Base-by-base conservation (phyloP, 208 protist genomes). In the Acanthamoeba castellanii region DNA sequence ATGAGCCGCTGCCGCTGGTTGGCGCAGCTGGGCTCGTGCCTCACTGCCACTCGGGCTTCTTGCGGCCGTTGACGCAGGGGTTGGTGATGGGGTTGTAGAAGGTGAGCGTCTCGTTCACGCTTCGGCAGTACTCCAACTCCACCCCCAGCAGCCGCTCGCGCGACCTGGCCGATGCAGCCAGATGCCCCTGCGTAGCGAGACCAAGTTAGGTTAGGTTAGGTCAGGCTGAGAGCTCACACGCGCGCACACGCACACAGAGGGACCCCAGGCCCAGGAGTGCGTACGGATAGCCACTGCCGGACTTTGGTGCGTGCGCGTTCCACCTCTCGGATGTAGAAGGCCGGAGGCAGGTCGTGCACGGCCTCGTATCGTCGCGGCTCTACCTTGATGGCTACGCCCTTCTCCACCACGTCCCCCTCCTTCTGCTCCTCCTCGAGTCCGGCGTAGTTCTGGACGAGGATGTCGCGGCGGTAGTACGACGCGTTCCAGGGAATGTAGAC, bases 81-180 rank as follows among this genome's bases (percentile, higher is more conserved):
- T 89, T 89, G 34, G 3, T n/a, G 30, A 3, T n/a, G 13, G 37
- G 82, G 3, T 81, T 25, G n/a, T 89, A 59, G 42, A 27, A 22
- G 82, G 22, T 59, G 45, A 89, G 82, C 27, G 82, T 89, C 50
- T 89, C 82, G 25, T 64, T 64, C 20, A 45, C 74, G 82, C 42
- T n/a, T 20, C 55, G 45, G 25, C 82, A 89, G 82, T 89, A 89
- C 45, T 89, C 82, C 27, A 89, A 47, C 14, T 89, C 45, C 82
- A 89, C 82, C 14, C 8, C 32, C 30, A 89, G 20, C 82, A 52
- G 9, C 5, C 70, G 32, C 37, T 57, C 18, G 16, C 52, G 52
- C 13, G 52, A 57, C 27, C 14, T 81, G 70, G 6, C 20, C 1
- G 52, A 0, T 47, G 14, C 32, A 22, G 52, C 16, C 52, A 57